These are phyloP conservation scores for Ilex aquifolium DNA, from an alignment of 257 asterid species.

Conservation along the genomic window DNA sequence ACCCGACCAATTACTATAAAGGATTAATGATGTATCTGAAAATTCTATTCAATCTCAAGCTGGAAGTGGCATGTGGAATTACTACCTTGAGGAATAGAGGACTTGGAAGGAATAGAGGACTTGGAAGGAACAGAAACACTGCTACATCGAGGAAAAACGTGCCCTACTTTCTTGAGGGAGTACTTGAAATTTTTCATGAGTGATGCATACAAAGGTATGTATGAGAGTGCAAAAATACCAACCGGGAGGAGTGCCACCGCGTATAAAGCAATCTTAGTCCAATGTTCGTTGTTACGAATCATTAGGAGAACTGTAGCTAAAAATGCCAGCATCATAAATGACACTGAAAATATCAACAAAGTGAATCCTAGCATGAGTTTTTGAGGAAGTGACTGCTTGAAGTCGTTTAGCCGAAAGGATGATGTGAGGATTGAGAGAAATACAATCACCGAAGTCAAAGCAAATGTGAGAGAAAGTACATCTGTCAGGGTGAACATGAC, in stretches of 20 bases:
- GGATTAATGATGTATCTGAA: too few species aligned
- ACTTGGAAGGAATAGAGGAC: not conserved
- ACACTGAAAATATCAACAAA: constrained; percentile 7
- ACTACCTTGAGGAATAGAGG: too few species aligned
- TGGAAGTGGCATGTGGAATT: too few species aligned
- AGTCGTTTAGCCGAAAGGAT: constrained; percentile 12
- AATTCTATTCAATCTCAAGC: too few species aligned
- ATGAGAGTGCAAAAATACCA: constrained; percentile 7
- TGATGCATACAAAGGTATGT: constrained; percentile 4
- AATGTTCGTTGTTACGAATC: constrained; percentile 4
- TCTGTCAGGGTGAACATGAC: constrained; percentile 14
- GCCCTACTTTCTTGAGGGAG: not conserved
- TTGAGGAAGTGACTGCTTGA: constrained; percentile 10
- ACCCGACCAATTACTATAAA: too few species aligned
- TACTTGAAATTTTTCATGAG: not conserved
- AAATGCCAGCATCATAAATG: constrained; percentile 20
- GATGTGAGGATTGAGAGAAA: constrained; percentile 17
- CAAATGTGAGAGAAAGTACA: constrained; percentile 18
- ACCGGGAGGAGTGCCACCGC: constrained; percentile 11
- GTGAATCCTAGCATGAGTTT: constrained; percentile 10
- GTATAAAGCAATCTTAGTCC: constrained; percentile 14
- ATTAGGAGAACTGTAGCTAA: constrained; percentile 14
- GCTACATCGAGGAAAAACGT: not conserved
- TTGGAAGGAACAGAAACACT: not conserved
- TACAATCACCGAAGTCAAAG: constrained; percentile 12